Base-by-base conservation (phyloP, 345 rosid genomes). In the Linum usitatissimum region DNA sequence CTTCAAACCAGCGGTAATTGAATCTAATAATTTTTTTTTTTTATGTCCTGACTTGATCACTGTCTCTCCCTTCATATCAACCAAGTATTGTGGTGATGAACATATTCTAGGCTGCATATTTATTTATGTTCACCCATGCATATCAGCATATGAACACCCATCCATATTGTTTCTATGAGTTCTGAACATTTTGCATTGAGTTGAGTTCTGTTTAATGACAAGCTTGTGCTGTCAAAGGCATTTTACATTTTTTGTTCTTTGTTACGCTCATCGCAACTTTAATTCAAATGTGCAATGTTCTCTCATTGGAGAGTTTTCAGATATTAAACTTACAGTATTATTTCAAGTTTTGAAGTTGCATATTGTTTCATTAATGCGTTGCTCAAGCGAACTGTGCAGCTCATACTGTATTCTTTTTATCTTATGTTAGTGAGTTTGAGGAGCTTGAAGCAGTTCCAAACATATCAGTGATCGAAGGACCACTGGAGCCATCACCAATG, bases 381-480 rank as follows among this genome's bases (percentile, higher is more conserved):
- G 36, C 12, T 69, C 36, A 38, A 61, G 49, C 39, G 15, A 64
- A 42, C n/a, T 48, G n/a, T 38, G 30, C 17, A 14, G 23, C 20
- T 21, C 6, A 9, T 23, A 38, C 4, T 59, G n/a, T 34, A 51
- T 23, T 3, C 30, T 30, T 45, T 14, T 38, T 65, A 40, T 49
- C 15, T 30, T 18, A 18, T 62, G 71, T 67, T 40, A 86, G 87
- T 73, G 90, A 76, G 62, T 84, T 77, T 71, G 86, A 78, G 79
- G 89, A 86, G 68, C 83, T 81, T 65, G 92, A 83, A 80, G 83
- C 79, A 42, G 75, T 78, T 45, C 82, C 83, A 76, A 80, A 69
- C 76, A 78, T 78, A 72, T 72, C 85, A 6, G 67, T 77, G 53
- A 76, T 83, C 75, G 87, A 83, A 72, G 81, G 79, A 31, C 84